phyloP scores from a whole-genome alignment of 441 rosid genomes.

The Pelargonium fulgidum region DNA sequence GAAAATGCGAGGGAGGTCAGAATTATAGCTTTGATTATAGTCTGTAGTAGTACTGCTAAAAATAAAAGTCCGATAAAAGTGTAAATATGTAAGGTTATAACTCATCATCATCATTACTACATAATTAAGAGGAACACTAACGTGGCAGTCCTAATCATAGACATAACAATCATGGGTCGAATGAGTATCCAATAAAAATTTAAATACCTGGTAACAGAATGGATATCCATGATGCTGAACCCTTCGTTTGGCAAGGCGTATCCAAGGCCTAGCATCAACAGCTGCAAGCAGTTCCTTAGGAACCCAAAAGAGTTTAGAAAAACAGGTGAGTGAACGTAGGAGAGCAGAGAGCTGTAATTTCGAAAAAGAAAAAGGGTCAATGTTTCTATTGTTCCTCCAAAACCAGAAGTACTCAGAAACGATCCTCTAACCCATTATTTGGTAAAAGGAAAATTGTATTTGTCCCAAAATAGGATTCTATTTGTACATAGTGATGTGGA shows the following conservation, averaged over 20 bases:
- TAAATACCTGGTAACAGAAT: slow-evolving; percentile 59
- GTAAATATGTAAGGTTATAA: not conserved
- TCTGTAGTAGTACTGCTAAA: not conserved
- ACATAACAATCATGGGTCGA: not conserved
- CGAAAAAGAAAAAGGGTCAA: not conserved
- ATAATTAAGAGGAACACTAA: not conserved
- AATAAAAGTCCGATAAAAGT: not conserved
- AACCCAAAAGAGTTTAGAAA: slow-evolving; percentile 9
- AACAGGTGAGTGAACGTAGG: not conserved
- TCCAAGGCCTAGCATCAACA: slow-evolving; percentile 75
- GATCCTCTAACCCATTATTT: no score
- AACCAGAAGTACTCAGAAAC: no score
- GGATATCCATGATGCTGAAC: slow-evolving; percentile 96
- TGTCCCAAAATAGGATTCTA: no score
- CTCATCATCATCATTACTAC: not conserved
- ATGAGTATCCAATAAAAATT: not conserved
- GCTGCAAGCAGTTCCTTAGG: slow-evolving; percentile 71
- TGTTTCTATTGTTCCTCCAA: no score
- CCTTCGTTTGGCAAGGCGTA: slow-evolving; percentile 67
- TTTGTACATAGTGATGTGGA: no score
- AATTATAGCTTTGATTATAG: not conserved
- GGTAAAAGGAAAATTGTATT: no score
- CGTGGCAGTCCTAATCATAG: not conserved
- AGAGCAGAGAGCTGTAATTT: not conserved
- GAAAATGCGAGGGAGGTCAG: not conserved